Evolutionary conservation across 805 yeast genomes (phyloP).

Genomic region (Starmerella riodocensis): DNA sequence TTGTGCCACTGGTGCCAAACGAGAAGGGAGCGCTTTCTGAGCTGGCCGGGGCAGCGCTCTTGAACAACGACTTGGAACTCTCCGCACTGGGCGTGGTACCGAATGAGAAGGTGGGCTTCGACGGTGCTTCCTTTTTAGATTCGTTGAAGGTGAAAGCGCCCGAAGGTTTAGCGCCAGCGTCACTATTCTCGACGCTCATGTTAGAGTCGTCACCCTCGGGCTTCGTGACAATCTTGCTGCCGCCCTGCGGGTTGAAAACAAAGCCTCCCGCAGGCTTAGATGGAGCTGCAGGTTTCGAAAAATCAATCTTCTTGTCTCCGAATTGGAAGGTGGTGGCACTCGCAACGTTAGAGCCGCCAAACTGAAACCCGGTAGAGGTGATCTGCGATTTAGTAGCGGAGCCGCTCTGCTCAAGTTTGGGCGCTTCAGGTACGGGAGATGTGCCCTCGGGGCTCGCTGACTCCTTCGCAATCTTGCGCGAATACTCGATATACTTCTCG

Average conservation of each 20-base stretch:
- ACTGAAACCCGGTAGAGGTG: slow-evolving; percentile 18
- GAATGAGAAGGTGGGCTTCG: slow-evolving; percentile 6
- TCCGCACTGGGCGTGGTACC: background rate
- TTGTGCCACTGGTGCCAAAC: slow-evolving; percentile 1
- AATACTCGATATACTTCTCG: slow-evolving; percentile 18
- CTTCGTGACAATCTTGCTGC: slow-evolving; percentile 33
- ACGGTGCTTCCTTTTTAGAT: slow-evolving; percentile 28
- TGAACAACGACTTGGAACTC: too few species aligned
- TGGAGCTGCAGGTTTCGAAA: slow-evolving; percentile 1
- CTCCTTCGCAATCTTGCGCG: background rate
- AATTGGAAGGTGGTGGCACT: slow-evolving; percentile 16
- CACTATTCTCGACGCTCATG: background rate
- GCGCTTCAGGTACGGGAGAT: background rate
- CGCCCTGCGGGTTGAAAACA: slow-evolving; percentile 16
- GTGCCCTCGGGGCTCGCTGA: background rate
- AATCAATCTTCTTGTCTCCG: slow-evolving; percentile 18
- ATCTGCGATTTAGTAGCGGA: slow-evolving; percentile 4
- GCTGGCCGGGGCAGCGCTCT: too few species aligned
- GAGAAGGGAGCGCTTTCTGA: too few species aligned
- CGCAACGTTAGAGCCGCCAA: slow-evolving; percentile 7
- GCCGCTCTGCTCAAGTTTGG: background rate
- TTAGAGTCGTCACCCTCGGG: slow-evolving; percentile 61
- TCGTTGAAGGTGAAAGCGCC: background rate
- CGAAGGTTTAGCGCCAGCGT: background rate
- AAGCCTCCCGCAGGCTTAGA: slow-evolving; percentile 15